A percentile compares a stretch with the other conserved stretches of the same genome.
Evolutionary conservation across 2,329 filamentous ascomycete species (phyloP).

Genomic region (Daldinia sp.): DNA sequence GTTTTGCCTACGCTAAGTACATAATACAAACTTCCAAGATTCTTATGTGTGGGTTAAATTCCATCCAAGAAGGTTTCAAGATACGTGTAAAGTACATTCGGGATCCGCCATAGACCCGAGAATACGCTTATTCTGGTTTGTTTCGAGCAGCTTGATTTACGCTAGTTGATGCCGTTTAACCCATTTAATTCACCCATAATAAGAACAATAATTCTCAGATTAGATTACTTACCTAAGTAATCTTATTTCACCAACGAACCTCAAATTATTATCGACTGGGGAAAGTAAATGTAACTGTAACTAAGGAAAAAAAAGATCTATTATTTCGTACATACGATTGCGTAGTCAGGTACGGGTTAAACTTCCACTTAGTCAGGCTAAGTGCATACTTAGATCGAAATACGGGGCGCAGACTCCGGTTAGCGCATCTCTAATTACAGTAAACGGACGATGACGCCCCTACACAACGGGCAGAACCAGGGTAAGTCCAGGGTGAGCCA

Average conservation of each 20-base stretch:
- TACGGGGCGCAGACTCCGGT: conserved; percentile 29
- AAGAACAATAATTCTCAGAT: neutral
- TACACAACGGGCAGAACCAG: conserved; percentile 21
- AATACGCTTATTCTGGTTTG: neutral
- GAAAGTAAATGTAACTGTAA: neutral
- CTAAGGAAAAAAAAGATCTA: too few relatives aligned
- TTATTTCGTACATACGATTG: neutral
- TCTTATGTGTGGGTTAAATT: conserved; percentile 14
- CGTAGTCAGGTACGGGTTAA: conserved; percentile 23
- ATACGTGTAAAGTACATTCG: conserved; percentile 22
- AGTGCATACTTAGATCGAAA: conserved; percentile 30
- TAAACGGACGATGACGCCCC: conserved; percentile 32
- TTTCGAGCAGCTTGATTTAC: neutral
- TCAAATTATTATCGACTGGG: neutral
- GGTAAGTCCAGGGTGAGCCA: conserved; percentile 2
- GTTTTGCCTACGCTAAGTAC: neutral
- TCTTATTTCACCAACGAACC: neutral
- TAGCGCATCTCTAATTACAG: conserved; percentile 37
- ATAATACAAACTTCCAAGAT: conserved; percentile 3
- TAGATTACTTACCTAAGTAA: neutral
- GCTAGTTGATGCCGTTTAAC: neutral
- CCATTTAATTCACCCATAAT: neutral
- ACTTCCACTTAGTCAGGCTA: conserved; percentile 25
- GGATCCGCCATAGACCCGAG: conserved; percentile 20
- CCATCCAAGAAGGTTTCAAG: conserved; percentile 21